These are phyloP conservation scores for Colletotrichum musicola DNA, from an alignment of 2,329 filamentous ascomycete species.

Conservation along the genomic window DNA sequence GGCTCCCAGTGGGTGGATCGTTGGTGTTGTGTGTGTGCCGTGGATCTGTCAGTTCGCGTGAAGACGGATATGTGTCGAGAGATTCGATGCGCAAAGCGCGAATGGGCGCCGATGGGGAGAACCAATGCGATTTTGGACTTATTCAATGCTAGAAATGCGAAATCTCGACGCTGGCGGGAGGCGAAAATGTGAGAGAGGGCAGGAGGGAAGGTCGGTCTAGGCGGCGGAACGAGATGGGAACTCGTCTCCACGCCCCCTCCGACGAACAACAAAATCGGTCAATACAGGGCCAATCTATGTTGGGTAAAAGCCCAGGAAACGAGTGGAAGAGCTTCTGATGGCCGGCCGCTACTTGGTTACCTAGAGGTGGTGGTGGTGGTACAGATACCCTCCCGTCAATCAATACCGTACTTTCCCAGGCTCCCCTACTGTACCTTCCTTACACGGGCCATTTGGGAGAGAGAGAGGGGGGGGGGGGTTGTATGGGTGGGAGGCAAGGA, in stretches of 20 bases:
- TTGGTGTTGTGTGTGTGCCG: neutral
- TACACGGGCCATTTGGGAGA: no score
- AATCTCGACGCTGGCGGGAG: neutral
- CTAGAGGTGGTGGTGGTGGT: no score
- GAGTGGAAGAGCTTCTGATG: no score
- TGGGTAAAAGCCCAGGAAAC: conserved; percentile 1
- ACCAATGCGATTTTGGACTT: neutral
- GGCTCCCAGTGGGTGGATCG: conserved; percentile 1
- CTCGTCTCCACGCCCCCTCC: conserved; percentile 13
- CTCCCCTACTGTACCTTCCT: no score
- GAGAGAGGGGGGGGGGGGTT: no score
- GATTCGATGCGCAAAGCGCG: no score
- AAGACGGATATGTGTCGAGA: neutral
- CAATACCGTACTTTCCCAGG: no score
- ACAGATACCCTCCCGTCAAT: no score
- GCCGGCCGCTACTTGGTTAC: no score
- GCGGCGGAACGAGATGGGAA: neutral
- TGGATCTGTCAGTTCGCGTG: neutral
- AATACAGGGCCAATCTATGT: conserved; percentile 26
- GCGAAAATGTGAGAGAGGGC: neutral
- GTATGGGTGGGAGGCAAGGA: no score
- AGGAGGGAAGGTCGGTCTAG: neutral
- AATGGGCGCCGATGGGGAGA: neutral
- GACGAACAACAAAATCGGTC: conserved; percentile 27
- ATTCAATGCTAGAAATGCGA: neutral